A percentile compares a stretch with the other conserved stretches of the same genome.
phyloP scores from a whole-genome alignment of 106 monocot genomes.

The Allium cepa region DNA sequence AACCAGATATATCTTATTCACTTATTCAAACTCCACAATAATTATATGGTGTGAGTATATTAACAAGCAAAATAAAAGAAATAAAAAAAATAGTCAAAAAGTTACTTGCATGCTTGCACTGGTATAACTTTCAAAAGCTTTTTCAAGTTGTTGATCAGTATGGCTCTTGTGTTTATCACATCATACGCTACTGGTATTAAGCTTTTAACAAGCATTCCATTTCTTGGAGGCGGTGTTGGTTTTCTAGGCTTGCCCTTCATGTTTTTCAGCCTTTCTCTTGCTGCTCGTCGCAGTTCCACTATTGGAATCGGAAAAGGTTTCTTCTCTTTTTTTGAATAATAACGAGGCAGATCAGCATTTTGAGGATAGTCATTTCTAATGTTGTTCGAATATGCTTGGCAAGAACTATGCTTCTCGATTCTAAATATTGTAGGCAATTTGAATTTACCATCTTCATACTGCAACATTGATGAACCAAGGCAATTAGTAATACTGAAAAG shows the following conservation, averaged over 20 bases:
- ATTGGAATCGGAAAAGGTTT: conserved; percentile 97
- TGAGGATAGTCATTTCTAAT: conserved; percentile 59
- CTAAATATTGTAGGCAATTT: conserved; percentile 25
- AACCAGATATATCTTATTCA: too few relatives aligned
- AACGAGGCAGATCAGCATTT: conserved; percentile 81
- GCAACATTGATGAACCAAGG: conserved; percentile 12
- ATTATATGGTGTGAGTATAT: too few relatives aligned
- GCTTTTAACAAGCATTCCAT: conserved; percentile 79
- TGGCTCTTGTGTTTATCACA: conserved; percentile 68
- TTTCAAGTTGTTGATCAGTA: conserved; percentile 83
- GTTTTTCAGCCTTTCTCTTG: conserved; percentile 80
- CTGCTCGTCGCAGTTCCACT: conserved; percentile 76
- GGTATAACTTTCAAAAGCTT: conserved; percentile 74
- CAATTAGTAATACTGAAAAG: not conserved
- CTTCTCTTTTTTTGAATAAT: conserved; percentile 89
- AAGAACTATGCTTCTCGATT: conserved; percentile 4
- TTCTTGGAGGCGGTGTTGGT: conserved; percentile 68
- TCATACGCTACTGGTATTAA: conserved; percentile 88
- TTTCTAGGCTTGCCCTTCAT: conserved; percentile 52
- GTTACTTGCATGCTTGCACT: conserved; percentile 92
- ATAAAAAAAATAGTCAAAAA: not conserved
- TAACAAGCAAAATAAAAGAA: not conserved
- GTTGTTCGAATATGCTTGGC: conserved; percentile 8
- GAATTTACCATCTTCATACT: conserved; percentile 15
- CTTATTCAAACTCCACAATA: too few relatives aligned